phyloP scores from a whole-genome alignment of 2,329 filamentous ascomycete genomes.

The Simplicillium sp. region DNA sequence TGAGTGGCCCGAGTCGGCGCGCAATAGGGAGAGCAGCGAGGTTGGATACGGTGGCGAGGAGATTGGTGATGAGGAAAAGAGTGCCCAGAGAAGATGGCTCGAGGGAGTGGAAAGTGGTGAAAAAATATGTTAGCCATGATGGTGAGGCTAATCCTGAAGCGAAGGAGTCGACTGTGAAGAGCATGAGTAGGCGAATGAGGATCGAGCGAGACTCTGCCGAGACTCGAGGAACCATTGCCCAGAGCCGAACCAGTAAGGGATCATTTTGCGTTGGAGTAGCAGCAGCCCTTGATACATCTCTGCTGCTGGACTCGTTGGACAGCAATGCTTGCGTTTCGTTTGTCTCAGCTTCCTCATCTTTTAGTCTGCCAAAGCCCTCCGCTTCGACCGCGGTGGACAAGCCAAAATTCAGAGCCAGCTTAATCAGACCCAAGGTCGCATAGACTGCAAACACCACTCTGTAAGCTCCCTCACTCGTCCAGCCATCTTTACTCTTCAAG shows the following conservation, averaged over 20 bases:
- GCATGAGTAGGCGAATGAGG: conserved; percentile 25
- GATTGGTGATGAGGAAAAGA: conserved; percentile 43
- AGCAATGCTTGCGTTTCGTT: not conserved
- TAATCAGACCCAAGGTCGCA: conserved; percentile 45
- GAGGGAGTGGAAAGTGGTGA: conserved; percentile 36
- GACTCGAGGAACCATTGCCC: too few species aligned
- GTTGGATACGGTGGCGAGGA: conserved; percentile 41
- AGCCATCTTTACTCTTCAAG: conserved; percentile 31
- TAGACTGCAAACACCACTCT: conserved; percentile 48
- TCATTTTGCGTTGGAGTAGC: too few species aligned
- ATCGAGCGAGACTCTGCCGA: too few species aligned
- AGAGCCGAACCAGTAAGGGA: too few species aligned
- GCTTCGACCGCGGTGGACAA: conserved; percentile 38
- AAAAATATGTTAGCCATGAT: conserved; percentile 50
- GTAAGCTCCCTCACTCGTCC: conserved; percentile 38
- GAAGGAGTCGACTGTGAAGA: conserved; percentile 61
- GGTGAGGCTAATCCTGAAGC: conserved; percentile 60
- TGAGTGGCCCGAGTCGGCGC: conserved; percentile 33
- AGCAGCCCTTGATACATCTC: too few species aligned
- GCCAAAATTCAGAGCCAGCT: conserved; percentile 39
- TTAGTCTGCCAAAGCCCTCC: conserved; percentile 7
- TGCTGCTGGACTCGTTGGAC: too few species aligned
- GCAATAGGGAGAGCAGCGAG: conserved; percentile 44
- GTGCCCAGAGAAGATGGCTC: conserved; percentile 40
- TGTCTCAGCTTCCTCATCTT: not conserved